Conservation (phyloP, 2,329 filamentous ascomycete genomes). For the Beauveria rudraprayagi region DNA sequence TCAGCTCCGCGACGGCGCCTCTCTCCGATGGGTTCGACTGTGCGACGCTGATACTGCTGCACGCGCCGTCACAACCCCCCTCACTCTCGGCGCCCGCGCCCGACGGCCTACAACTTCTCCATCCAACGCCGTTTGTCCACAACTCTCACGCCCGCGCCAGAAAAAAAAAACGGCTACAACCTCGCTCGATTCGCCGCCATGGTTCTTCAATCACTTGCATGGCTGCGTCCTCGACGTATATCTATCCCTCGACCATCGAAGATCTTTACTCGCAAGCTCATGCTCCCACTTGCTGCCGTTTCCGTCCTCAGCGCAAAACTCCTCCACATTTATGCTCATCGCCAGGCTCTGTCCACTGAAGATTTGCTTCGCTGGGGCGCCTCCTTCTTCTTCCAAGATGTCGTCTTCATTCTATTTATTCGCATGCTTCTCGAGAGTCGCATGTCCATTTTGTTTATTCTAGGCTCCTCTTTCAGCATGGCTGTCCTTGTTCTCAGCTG, state of each 20-base stretch:
- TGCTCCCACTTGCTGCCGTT: conserved; percentile 9
- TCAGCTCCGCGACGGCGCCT: not conserved
- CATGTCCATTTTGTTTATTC: not conserved
- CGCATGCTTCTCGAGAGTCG: conserved; percentile 7
- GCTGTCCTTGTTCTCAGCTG: conserved; percentile 38
- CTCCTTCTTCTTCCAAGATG: conserved; percentile 11
- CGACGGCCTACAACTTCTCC: not conserved
- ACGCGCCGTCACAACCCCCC: not conserved
- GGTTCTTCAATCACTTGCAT: not conserved
- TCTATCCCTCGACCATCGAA: conserved; percentile 7
- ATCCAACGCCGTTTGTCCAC: not conserved
- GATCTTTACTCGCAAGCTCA: conserved; percentile 8
- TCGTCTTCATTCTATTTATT: conserved; percentile 6
- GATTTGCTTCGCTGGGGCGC: conserved; percentile 5
- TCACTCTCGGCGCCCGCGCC: not conserved
- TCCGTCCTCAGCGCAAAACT: conserved; percentile 10
- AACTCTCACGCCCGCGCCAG: not conserved
- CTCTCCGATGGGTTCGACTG: conserved; percentile 4
- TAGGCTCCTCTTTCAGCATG: conserved; percentile 10
- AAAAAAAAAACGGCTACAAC: not conserved
- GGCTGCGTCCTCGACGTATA: not conserved
- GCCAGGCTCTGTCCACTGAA: not conserved
- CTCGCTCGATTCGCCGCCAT: not conserved
- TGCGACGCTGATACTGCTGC: conserved; percentile 1
- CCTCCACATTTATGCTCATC: conserved; percentile 10